phyloP scores from a whole-genome alignment of 2,329 filamentous ascomycete genomes.

The Colletotrichum magnum region DNA sequence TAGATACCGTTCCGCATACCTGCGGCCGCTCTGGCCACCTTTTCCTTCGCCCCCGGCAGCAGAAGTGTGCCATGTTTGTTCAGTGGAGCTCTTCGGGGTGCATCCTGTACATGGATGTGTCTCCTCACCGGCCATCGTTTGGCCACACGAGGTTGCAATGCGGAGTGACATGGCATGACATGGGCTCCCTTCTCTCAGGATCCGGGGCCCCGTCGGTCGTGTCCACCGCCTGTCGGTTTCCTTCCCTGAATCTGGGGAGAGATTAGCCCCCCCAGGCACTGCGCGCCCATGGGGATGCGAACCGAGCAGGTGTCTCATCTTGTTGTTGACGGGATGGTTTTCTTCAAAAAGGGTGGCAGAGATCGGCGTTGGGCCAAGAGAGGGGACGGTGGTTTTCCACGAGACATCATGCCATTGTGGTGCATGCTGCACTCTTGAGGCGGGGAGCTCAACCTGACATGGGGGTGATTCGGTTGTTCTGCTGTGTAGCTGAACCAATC shows the following conservation, averaged over 20 bases:
- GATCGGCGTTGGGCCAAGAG: conserved; percentile 12
- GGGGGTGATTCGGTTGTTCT: too few relatives aligned
- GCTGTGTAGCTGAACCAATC: too few relatives aligned
- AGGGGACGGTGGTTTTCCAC: background rate
- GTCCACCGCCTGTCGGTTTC: background rate
- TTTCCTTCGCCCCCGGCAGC: background rate
- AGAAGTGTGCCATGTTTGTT: conserved; percentile 5
- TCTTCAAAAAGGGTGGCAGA: background rate
- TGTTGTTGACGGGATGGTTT: background rate
- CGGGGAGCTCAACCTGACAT: too few relatives aligned
- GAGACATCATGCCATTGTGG: conserved; percentile 11
- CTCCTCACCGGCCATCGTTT: background rate
- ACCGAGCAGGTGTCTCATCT: background rate
- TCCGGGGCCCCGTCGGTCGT: background rate
- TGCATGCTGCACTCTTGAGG: background rate
- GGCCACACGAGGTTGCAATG: conserved; percentile 5
- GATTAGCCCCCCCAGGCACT: background rate
- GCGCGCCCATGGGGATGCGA: background rate
- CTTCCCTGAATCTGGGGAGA: background rate
- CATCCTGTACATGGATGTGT: background rate
- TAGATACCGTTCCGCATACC: background rate
- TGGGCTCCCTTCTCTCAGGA: background rate
- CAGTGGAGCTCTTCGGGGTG: conserved; percentile 14
- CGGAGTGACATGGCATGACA: conserved; percentile 20
- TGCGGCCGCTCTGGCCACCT: background rate